A percentile compares a stretch with the other conserved stretches of the same genome.
Conservation (phyloP, 345 rosid genomes). For the Litchi chinensis region DNA sequence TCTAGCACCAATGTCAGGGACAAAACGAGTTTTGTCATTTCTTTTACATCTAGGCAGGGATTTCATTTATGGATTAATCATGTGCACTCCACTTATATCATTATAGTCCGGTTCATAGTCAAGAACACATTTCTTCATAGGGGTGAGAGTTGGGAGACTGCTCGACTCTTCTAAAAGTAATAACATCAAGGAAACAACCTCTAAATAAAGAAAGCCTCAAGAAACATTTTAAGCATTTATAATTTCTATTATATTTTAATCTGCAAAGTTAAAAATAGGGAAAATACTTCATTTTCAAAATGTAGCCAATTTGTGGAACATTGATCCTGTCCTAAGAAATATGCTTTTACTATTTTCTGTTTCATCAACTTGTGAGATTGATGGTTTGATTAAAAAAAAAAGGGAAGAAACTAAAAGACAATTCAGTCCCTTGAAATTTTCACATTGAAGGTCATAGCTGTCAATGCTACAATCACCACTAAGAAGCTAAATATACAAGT, state of each 20-base stretch:
- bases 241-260: neutral
- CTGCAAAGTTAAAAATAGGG: neutral
- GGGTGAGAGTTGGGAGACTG: no score
- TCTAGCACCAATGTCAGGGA: neutral
- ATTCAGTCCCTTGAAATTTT: neutral
- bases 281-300: neutral
- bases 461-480: neutral
- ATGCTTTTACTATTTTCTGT: neutral
- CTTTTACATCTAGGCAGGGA: neutral
- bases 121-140: no score
- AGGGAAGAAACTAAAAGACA: neutral
- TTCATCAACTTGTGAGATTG: neutral
- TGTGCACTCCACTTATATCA: conserved; percentile 7
- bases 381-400: neutral
- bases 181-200: neutral
- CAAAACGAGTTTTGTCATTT: neutral
- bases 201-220: neutral
- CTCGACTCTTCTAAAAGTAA: no score
- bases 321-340: neutral
- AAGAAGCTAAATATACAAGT: neutral
- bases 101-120: neutral
- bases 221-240: neutral
- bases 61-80: neutral
- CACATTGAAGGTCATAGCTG: neutral
- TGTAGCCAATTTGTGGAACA: neutral